phyloP scores from a whole-genome alignment of 2,329 filamentous ascomycete species.

The Sporothrix luriei region DNA sequence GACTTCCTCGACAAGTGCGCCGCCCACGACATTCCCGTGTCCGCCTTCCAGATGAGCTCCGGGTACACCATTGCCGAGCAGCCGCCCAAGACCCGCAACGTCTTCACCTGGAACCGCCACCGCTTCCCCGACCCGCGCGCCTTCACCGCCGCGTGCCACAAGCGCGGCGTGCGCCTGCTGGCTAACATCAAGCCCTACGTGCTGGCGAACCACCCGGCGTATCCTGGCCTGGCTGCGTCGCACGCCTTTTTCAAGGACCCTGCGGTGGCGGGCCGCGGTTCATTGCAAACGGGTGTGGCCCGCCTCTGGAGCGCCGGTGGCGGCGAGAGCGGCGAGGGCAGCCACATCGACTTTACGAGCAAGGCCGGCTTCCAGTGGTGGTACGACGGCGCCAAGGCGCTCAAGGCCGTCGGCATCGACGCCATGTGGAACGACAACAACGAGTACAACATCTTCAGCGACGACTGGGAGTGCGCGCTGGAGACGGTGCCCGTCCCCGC shows the following conservation, averaged over 20 bases:
- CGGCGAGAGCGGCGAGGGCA: constrained; percentile 68
- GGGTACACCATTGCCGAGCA: constrained; percentile 70
- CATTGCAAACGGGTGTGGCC: constrained; percentile 55
- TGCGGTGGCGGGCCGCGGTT: no score
- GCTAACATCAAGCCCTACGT: constrained; percentile 76
- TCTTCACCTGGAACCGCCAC: constrained; percentile 71
- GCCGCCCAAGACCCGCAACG: constrained; percentile 69
- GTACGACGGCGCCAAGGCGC: constrained; percentile 65
- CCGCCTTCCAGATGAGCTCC: constrained; percentile 71
- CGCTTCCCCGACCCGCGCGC: constrained; percentile 69
- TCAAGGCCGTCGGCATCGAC: constrained; percentile 67
- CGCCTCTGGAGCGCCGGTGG: constrained; percentile 73
- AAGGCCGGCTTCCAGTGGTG: constrained; percentile 69
- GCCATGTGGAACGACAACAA: constrained; percentile 82
- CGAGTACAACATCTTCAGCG: constrained; percentile 68
- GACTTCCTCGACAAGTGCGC: constrained; percentile 64
- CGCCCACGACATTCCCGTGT: constrained; percentile 68
- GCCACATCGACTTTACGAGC: constrained; percentile 74
- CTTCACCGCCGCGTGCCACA: constrained; percentile 64
- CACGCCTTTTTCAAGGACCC: constrained; percentile 68
- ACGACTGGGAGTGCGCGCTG: constrained; percentile 66
- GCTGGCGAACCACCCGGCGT: constrained; percentile 66
- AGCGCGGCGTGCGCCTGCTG: constrained; percentile 66
- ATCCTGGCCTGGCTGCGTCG: constrained; percentile 59
- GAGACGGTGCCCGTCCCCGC: constrained; percentile 47